Percentiles rank a stretch among this genome's conserved stretches.
Conservation (phyloP, 2,329 filamentous ascomycete genomes). For the Beauveria sp. region DNA sequence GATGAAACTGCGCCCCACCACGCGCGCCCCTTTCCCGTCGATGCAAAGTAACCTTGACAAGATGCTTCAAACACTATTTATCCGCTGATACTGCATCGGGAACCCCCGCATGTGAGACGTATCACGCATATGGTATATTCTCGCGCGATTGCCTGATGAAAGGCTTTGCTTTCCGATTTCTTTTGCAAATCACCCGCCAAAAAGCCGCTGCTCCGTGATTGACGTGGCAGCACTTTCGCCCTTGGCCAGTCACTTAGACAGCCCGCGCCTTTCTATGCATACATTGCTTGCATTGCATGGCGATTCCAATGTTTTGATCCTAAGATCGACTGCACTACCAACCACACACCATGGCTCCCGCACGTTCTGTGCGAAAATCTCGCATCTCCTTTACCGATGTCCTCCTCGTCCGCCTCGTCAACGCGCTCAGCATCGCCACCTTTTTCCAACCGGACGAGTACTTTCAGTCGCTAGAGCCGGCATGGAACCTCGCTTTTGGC, state of each 20-base stretch:
- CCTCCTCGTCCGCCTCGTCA: conserved; percentile 67
- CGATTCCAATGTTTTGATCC: neutral
- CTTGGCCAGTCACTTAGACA: neutral
- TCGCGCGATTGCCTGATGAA: neutral
- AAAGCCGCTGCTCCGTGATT: neutral
- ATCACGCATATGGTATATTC: neutral
- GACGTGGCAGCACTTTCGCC: neutral
- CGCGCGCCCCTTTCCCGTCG: neutral
- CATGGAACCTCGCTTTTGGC: conserved; percentile 85
- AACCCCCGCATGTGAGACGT: neutral
- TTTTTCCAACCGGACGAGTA: conserved; percentile 99
- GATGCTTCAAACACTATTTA: neutral
- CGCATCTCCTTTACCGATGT: conserved; percentile 28
- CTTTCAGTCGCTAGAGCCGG: conserved; percentile 91
- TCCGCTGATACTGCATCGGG: neutral
- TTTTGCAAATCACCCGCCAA: neutral
- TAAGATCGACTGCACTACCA: neutral
- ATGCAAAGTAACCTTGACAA: conserved; percentile 1
- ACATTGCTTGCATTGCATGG: neutral
- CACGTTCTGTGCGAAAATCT: neutral
- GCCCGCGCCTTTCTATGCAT: neutral
- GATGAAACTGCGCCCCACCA: conserved; percentile 7
- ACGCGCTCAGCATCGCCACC: conserved; percentile 70
- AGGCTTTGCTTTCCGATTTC: too few relatives aligned
- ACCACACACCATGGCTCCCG: neutral